Evolutionary conservation across 768 basidiomycete genomes (phyloP), one percentile per base, ranked within the genome.

Genomic region (Suillus brevipes): DNA sequence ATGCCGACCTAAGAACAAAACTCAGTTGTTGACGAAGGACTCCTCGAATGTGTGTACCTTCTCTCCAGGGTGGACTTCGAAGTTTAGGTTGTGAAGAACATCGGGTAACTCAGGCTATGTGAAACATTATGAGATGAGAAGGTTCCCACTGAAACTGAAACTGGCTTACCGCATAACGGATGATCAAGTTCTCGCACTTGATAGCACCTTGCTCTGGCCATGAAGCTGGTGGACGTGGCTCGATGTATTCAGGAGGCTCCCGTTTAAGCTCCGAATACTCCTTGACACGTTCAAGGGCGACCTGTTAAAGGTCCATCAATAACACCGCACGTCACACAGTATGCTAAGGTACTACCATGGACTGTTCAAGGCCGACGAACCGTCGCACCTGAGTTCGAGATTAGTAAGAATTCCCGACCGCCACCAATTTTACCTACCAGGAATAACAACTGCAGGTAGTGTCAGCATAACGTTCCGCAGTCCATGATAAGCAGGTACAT

Each of bases 341-440:
- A 23, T 28, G 37, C 8, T 25, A 28, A 18, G 45, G n/a, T 18
- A 34, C 75, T 62, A 64, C 95, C 94, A 97, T 95, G 14, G 91
- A 91, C 76, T 97, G 95, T 72, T 97, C 94, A 23, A 97, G 80
- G 23, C 91, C 87, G 36, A 96, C 94, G 67, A 94, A 94, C 53
- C 92, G 85, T 60, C 92, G 85, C 57, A 94, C 88, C 81, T 83
- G 65, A 52, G 25, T 63, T 31, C 18, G 40, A 65, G 64, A 23
- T 64, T 28, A 61, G 61, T 36, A 58, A 23, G 47, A 62, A 42
- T 49, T 58, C 43, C 56, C 37, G n/a, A 58, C 28, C 53, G 53
- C 36, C n/a, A 6, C 20, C 34, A 42, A 6, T 59, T 8, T 20
- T 12, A 42, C 77, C 70, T 64, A 86, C 89, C 78, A 89, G 77